A percentile compares a stretch with the other conserved stretches of the same genome.
phyloP scores from a whole-genome alignment of 768 basidiomycete species.

The Hygrocybe coccinea region DNA sequence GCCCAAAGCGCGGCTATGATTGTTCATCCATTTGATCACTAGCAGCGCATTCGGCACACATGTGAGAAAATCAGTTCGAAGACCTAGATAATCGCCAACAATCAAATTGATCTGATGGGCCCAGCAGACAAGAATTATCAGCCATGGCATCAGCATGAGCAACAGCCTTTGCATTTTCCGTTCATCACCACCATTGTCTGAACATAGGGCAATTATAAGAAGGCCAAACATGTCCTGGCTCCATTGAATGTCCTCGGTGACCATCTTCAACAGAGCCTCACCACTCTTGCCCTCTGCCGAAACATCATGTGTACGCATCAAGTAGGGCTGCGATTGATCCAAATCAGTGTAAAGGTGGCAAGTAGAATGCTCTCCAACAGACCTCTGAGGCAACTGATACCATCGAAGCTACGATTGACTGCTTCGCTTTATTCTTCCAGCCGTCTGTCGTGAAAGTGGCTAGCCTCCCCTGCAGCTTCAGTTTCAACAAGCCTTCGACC shows the following conservation, averaged over 20 bases:
- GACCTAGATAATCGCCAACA: slow-evolving; percentile 18
- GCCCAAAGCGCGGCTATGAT: slow-evolving; percentile 20
- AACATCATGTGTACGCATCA: slow-evolving; percentile 20
- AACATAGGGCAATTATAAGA: slow-evolving; percentile 19
- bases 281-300: slow-evolving; percentile 23
- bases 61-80: slow-evolving; percentile 11
- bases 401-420: slow-evolving; percentile 21
- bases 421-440: slow-evolving; percentile 28
- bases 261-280: slow-evolving; percentile 18
- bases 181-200: slow-evolving; percentile 23
- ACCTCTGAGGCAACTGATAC: slow-evolving; percentile 25
- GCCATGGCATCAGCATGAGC: slow-evolving; percentile 11
- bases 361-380: slow-evolving; percentile 2
- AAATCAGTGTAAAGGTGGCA: background rate
- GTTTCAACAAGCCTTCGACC: slow-evolving; percentile 2
- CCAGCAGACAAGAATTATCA: slow-evolving; percentile 21
- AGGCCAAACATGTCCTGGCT: slow-evolving; percentile 13
- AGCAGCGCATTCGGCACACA: slow-evolving; percentile 7
- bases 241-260: slow-evolving; percentile 21
- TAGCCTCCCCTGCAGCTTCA: slow-evolving; percentile 16
- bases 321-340: slow-evolving; percentile 3
- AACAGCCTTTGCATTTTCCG: slow-evolving; percentile 8
- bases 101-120: slow-evolving; percentile 26
- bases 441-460: slow-evolving; percentile 26
- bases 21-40: slow-evolving; percentile 26